Conservation (phyloP, 1,139 yeast genomes). For the Geotrichum macrosporum region DNA sequence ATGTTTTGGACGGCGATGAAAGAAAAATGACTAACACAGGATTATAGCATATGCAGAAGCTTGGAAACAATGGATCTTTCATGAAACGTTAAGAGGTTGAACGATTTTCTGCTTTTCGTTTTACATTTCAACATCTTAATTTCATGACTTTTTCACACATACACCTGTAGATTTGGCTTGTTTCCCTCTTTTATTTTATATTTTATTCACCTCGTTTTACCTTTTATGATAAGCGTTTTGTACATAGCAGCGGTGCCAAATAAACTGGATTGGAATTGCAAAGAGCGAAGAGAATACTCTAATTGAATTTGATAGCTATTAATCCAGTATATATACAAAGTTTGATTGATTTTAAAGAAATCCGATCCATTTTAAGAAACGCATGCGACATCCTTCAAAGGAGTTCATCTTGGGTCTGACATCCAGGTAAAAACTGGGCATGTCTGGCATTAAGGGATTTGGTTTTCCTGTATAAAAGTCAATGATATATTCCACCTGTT, state of each 20-base stretch:
- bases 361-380: conserved; percentile 60
- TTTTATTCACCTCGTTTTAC: not conserved
- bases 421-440: conserved; percentile 71
- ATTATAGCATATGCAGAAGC: conserved; percentile 37
- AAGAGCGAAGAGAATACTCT: no score
- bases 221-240: not conserved
- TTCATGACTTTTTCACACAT: no score
- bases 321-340: conserved; percentile 1
- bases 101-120: no score
- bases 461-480: conserved; percentile 78
- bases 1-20: no score
- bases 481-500: conserved; percentile 77
- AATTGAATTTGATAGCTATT: no score
- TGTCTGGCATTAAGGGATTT: conserved; percentile 43
- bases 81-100: conserved; percentile 29
- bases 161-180: not conserved
- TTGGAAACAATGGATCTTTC: conserved; percentile 32
- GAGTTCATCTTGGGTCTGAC: conserved; percentile 86
- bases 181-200: not conserved
- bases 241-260: conserved; percentile 7
- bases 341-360: conserved; percentile 28
- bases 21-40: no score
- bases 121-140: no score
- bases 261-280: no score
- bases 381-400: conserved; percentile 71